Evolutionary conservation across 2,329 filamentous ascomycete genomes (phyloP), one percentile per base, ranked within the genome.

Genomic region (Neoarthrinium moseri): DNA sequence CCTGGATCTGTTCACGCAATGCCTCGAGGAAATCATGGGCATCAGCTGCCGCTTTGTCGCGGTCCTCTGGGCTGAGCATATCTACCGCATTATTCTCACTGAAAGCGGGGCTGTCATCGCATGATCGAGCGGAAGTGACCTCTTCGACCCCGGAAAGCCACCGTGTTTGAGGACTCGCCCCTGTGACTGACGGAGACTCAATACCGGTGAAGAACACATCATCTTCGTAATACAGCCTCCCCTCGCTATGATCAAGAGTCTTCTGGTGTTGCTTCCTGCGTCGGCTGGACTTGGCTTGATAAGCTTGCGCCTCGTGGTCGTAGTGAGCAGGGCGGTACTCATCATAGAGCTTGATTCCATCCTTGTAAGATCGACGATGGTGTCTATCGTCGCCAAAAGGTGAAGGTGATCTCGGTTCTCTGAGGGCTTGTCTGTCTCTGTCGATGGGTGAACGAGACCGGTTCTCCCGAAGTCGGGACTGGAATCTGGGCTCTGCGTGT

Each of bases 161-260:
- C 10, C 11, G 8, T 24, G 35, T 38, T 20, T 22, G 15, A 6
- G 21, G 10, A 6, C 15, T 38, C 8, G 6, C 35, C 7, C 17
- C 17, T 7, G 11, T 15, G 23, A 38, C 23, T n/a, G 23, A 15
- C 6, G 23, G 37, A 6, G 37, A n/a, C 10, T 34, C 32, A 27
- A 13, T n/a, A 27, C 18, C 18, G 6, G n/a, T 29, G n/a, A 30
- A 40, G 35, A 44, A 39, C 2, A 35, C 41, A n/a, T 45, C 46
- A 22, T 48, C 41, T n/a, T 48, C 35, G 15, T 44, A 48, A 11
- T 29, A 48, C 10, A 48, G 36, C 12, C 46, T 44, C 15, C 46
- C 46, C 6, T 48, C 46, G 18, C 10, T 20, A 37, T 23, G 15
- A 6, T 6, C 15, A 11, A 7, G 26, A n/a, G 8, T 29, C 8